Evolutionary conservation across 2,329 filamentous ascomycete species (phyloP).

Genomic region (Aspergillus sp.): DNA sequence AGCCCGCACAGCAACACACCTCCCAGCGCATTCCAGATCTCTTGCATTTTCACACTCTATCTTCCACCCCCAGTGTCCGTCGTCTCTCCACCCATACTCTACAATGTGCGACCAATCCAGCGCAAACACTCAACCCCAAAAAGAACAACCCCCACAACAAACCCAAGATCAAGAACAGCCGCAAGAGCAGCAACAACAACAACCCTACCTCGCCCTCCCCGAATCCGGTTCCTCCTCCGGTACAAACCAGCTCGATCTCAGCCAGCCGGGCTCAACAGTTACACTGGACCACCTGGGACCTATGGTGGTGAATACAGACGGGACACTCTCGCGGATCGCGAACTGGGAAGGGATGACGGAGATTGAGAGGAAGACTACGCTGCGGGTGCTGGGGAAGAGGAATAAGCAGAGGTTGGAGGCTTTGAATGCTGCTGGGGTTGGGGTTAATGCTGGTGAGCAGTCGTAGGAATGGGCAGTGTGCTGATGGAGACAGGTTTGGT

Average conservation of each 20-base stretch:
- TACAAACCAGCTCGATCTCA: constrained; percentile 78
- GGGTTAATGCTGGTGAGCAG: not conserved
- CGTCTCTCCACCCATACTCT: constrained; percentile 7
- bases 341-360: constrained; percentile 70
- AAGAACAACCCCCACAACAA: constrained; percentile 1
- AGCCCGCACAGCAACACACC: constrained; percentile 12
- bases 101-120: constrained; percentile 2
- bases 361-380: constrained; percentile 59
- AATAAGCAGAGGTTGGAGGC: constrained; percentile 58
- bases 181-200: constrained; percentile 7
- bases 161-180: constrained; percentile 5
- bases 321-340: constrained; percentile 61
- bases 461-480: not conserved
- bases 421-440: constrained; percentile 39
- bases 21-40: constrained; percentile 4
- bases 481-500: not conserved
- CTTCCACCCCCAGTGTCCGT: constrained; percentile 24
- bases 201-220: constrained; percentile 60
- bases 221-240: constrained; percentile 60
- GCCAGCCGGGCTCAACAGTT: constrained; percentile 35
- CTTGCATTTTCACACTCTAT: constrained; percentile 12
- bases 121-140: constrained; percentile 7
- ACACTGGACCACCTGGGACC: constrained; percentile 64
- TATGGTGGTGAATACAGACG: constrained; percentile 66
- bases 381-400: constrained; percentile 60